Evolutionary conservation across 2,329 filamentous ascomycete genomes (phyloP), one percentile per base, ranked within the genome.

Genomic region (Nemania diffusa): DNA sequence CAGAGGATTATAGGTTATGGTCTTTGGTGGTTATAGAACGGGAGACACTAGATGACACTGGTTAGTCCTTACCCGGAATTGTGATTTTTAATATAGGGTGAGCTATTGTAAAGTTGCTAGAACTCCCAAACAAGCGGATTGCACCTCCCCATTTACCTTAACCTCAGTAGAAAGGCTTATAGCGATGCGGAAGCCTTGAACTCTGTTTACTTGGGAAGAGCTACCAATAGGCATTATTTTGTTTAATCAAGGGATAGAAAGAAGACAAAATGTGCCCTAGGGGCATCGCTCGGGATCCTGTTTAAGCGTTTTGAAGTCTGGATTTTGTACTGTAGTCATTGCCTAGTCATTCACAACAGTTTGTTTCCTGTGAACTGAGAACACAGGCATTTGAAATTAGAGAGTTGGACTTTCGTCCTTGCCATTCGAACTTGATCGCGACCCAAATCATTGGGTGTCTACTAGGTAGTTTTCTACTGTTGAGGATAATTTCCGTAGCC

Each of bases 401-500:
- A 44, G 40, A 40, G 17, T 20, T 6, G 40, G 40, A 9, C 17
- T 44, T 17, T 40, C 37, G 11, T 17, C 11, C 37, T 40, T 5
- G 40, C 8, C 4, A 44, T 44, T 17, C 37, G 11, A 20, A 20
- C 4, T 44, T 44, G 40, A 20, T 44, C 17, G 40, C 5, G 6
- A 44, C n/a, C 40, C n/a, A 44, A 3, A 52, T 32, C 7, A 5
- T 13, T 52, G 32, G 2, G 5, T 55, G 15, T 8, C 50, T 20
- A 4, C 40, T 15, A 42, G 40, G 40, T n/a, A n/a, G 20, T 55
- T 8, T 29, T 56, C 52, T 56, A 56, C 7, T 37, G 15, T 15
- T 29, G 15, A 9, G n/a, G 32, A 29, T 32, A 51, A 53, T 50
- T 50, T 26, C 61, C 68, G 34, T 70, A 69, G 2, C 71, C 53